phyloP scores from a whole-genome alignment of 1,139 yeast genomes.

The Insectozyma bohioensis region DNA sequence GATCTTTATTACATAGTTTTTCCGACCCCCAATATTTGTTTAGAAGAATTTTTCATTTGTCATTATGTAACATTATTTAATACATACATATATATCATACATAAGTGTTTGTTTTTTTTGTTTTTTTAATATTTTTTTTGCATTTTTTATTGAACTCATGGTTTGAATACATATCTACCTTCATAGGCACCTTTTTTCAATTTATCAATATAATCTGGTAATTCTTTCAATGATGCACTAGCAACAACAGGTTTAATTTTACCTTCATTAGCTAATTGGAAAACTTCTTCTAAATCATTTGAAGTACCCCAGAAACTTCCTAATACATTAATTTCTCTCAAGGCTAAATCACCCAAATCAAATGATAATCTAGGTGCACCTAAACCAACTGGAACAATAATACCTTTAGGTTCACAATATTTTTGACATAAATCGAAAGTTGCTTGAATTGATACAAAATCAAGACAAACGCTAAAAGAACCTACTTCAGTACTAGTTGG shows the following conservation, averaged over 20 bases:
- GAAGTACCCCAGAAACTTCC: slow-evolving; percentile 46
- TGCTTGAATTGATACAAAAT: slow-evolving; percentile 39
- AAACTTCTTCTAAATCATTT: slow-evolving; percentile 37
- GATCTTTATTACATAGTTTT: no score
- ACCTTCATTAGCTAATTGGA: slow-evolving; percentile 39
- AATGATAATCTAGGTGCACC: slow-evolving; percentile 28
- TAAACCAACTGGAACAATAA: slow-evolving; percentile 41
- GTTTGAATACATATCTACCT: slow-evolving; percentile 42
- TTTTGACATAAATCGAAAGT: slow-evolving; percentile 32
- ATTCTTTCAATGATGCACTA: slow-evolving; percentile 29
- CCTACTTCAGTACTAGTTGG: slow-evolving; percentile 18
- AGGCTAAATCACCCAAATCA: slow-evolving; percentile 31
- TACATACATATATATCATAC: no score
- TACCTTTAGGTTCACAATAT: slow-evolving; percentile 32
- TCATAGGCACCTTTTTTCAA: slow-evolving; percentile 34
- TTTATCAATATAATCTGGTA: slow-evolving; percentile 33
- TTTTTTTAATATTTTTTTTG: no score
- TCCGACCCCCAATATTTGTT: no score
- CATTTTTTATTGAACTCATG: no score
- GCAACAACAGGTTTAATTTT: slow-evolving; percentile 35
- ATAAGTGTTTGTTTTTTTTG: no score
- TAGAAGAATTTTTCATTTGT: no score
- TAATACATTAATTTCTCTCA: slow-evolving; percentile 36
- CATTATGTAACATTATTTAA: no score
- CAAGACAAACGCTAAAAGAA: slow-evolving; percentile 35